Evolutionary conservation across 2,329 filamentous ascomycete species (phyloP).

Genomic region (Cadophora gregata): DNA sequence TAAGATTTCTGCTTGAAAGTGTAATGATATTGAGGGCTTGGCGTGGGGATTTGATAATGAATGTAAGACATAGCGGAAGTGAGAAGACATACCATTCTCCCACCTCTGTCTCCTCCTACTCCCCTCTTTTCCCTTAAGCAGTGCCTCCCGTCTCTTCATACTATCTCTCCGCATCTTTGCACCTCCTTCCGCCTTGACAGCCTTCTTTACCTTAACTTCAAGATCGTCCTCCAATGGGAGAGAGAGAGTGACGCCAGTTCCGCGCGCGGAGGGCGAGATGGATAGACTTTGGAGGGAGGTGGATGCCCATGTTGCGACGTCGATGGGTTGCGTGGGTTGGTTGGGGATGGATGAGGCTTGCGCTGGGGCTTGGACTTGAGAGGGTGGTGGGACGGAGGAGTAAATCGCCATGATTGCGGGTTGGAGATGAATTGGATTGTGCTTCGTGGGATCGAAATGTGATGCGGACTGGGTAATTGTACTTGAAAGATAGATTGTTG

Average conservation of each 20-base stretch:
- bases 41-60: background rate
- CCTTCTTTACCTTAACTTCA: constrained; percentile 9
- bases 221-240: constrained; percentile 71
- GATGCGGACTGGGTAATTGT: background rate
- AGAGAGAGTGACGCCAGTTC: constrained; percentile 67
- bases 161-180: constrained; percentile 60
- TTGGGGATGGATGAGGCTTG: constrained; percentile 31
- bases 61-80: constrained; percentile 13
- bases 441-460: background rate
- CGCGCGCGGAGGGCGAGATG: constrained; percentile 61
- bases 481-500: background rate
- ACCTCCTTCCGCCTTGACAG: constrained; percentile 33
- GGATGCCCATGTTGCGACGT: constrained; percentile 71
- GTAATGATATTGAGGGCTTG: background rate
- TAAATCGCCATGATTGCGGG: constrained; percentile 56
- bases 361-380: constrained; percentile 37
- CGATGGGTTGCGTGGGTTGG: constrained; percentile 46
- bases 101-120: constrained; percentile 84
- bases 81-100: constrained; percentile 90
- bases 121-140: constrained; percentile 90
- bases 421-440: background rate
- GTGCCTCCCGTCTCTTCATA: constrained; percentile 51
- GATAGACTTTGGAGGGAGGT: constrained; percentile 61
- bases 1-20: background rate
- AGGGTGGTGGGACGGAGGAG: constrained; percentile 58